These are phyloP conservation scores for Margaritispora aquatica DNA, from an alignment of 495 filamentous ascomycete species.

Conservation along the genomic window DNA sequence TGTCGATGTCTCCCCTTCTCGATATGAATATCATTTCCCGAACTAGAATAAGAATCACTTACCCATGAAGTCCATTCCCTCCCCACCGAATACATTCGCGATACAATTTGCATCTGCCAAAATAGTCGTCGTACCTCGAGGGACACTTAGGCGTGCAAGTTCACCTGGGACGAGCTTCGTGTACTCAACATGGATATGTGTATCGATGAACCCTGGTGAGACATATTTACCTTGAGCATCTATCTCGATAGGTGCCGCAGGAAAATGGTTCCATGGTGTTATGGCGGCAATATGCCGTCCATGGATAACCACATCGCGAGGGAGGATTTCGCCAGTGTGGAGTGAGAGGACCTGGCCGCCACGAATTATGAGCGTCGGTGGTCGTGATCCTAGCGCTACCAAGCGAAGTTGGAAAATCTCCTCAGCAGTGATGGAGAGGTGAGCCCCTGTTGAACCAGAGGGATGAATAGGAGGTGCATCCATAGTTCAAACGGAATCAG, in stretches of 20 bases:
- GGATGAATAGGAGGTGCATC: neutral
- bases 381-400: neutral
- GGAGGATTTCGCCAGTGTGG: conserved; percentile 1
- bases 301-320: conserved; percentile 3
- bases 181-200: conserved; percentile 6
- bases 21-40: neutral
- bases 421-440: neutral
- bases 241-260: neutral
- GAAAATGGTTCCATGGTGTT: conserved; percentile 4
- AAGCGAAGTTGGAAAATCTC: conserved; percentile 4
- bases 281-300: conserved; percentile 8
- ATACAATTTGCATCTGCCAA: conserved; percentile 8
- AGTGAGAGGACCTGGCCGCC: neutral
- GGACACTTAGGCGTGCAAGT: conserved; percentile 1
- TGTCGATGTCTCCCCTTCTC: neutral
- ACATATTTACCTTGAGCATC: neutral
- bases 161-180: conserved; percentile 6
- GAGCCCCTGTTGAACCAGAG: neutral
- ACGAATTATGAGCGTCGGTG: conserved; percentile 1
- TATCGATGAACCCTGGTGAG: conserved; percentile 5
- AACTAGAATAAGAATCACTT: neutral
- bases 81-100: neutral
- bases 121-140: conserved; percentile 1
- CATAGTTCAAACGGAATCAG: neutral
- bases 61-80: conserved; percentile 7